A percentile compares a stretch with the other conserved stretches of the same genome.
These are phyloP conservation scores for Teunomyces funiuensis DNA, from an alignment of 805 yeast genomes.

Conservation along the genomic window DNA sequence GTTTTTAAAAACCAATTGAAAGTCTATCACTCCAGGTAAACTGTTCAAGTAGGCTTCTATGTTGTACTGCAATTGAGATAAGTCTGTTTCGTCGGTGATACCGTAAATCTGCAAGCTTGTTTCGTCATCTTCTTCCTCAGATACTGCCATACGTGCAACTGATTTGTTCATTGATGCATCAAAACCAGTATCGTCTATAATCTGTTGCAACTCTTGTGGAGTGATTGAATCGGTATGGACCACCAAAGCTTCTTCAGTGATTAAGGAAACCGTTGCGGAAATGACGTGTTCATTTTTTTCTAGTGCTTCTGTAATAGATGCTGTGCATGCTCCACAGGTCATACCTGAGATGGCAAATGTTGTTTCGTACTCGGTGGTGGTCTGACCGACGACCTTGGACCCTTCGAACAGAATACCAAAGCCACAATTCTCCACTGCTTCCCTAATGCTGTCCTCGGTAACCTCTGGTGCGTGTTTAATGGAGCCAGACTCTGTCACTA, in stretches of 20 bases:
- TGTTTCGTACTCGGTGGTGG: slow-evolving; percentile 2
- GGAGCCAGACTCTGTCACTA: slow-evolving; percentile 71
- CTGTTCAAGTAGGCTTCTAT: slow-evolving; percentile 39
- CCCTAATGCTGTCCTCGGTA: slow-evolving; percentile 39
- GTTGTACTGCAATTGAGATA: slow-evolving; percentile 33
- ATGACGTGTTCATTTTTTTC: slow-evolving; percentile 23
- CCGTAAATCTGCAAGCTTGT: slow-evolving; percentile 34
- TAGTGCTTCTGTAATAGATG: slow-evolving; percentile 36
- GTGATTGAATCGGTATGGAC: slow-evolving; percentile 15
- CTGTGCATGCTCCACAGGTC: slow-evolving; percentile 47
- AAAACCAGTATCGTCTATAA: slow-evolving; percentile 35
- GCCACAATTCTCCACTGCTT: slow-evolving; percentile 62
- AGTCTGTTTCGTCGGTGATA: slow-evolving; percentile 25
- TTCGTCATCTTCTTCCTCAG: slow-evolving; percentile 24
- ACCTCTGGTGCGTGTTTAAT: slow-evolving; percentile 47
- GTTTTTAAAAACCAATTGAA: slow-evolving; percentile 22
- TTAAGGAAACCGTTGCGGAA: slow-evolving; percentile 31
- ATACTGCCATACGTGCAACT: not conserved
- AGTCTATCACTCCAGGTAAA: slow-evolving; percentile 28
- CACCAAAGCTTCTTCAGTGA: slow-evolving; percentile 38
- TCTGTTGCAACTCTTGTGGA: slow-evolving; percentile 16
- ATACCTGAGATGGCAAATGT: slow-evolving; percentile 22
- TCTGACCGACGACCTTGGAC: not conserved
- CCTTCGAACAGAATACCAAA: slow-evolving; percentile 23
- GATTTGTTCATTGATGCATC: slow-evolving; percentile 16